Conservation (phyloP, 2,329 filamentous ascomycete genomes). For the Hypoxylon sp. region DNA sequence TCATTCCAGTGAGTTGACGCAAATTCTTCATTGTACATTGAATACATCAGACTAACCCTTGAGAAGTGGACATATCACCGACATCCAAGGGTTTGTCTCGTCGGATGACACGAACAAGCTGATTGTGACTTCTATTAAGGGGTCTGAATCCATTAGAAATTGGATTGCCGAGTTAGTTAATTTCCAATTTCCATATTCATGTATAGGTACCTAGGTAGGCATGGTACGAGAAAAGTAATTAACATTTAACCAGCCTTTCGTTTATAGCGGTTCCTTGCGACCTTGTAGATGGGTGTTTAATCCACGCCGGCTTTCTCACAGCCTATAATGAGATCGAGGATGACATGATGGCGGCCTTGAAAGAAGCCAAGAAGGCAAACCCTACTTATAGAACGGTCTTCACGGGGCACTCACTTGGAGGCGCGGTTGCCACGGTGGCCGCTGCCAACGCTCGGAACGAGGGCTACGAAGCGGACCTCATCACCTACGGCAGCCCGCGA, state of each 20-base stretch:
- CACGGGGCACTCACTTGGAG: constrained; percentile 80
- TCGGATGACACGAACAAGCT: constrained; percentile 64
- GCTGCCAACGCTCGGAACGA: constrained; percentile 68
- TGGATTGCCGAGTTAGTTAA: constrained; percentile 68
- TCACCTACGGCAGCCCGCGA: constrained; percentile 77
- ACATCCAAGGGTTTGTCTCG: constrained; percentile 67
- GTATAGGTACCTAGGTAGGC: no score
- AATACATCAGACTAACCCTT: constrained; percentile 36
- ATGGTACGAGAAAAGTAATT: constrained; percentile 6
- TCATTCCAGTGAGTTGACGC: constrained; percentile 58
- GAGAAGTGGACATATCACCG: constrained; percentile 59
- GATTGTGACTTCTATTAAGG: constrained; percentile 74
- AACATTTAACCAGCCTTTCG: constrained; percentile 54
- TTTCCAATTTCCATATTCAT: background rate
- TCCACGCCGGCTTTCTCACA: constrained; percentile 72
- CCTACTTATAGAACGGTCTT: constrained; percentile 68
- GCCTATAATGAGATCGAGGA: constrained; percentile 70
- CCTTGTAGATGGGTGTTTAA: constrained; percentile 63
- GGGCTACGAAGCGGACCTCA: constrained; percentile 68
- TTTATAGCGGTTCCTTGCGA: constrained; percentile 58
- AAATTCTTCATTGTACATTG: background rate
- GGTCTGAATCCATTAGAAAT: constrained; percentile 72
- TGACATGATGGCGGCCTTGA: constrained; percentile 61
- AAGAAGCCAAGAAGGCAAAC: constrained; percentile 60
- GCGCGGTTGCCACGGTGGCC: constrained; percentile 73